Evolutionary conservation across 1,284 basidiomycete species (phyloP).

Genomic region (Cerioporus squamosus): DNA sequence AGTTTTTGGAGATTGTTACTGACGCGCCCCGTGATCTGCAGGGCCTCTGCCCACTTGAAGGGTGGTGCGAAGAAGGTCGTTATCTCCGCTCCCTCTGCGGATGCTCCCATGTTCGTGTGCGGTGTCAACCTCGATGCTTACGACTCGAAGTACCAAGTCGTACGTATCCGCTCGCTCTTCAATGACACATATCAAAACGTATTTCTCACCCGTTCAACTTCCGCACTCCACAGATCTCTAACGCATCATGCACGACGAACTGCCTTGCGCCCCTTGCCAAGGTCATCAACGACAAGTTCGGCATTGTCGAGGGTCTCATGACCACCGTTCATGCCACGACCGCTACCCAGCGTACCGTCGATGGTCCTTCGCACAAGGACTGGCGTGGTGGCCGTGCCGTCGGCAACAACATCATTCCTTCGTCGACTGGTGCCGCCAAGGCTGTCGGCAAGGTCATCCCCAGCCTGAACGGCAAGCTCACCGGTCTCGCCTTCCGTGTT

Average conservation of each 20-base stretch:
- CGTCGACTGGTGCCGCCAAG: conserved; percentile 99
- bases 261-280: conserved; percentile 98
- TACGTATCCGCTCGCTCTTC: conserved; percentile 42
- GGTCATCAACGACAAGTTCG: conserved; percentile 96
- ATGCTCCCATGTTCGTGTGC: conserved; percentile 96
- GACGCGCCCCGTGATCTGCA: conserved; percentile 34
- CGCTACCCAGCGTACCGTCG: conserved; percentile 99
- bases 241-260: conserved; percentile 99
- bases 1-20: background rate
- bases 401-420: conserved; percentile 99
- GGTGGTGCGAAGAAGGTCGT: conserved; percentile 99
- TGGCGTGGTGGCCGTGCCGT: conserved; percentile 98
- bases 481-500: conserved; percentile 97
- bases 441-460: conserved; percentile 99
- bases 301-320: conserved; percentile 97
- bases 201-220: conserved; percentile 8
- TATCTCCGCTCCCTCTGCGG: conserved; percentile 98
- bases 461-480: conserved; percentile 95
- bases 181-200: background rate
- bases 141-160: conserved; percentile 89
- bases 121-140: conserved; percentile 98
- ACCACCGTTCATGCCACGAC: conserved; percentile 97
- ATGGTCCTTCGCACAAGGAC: conserved; percentile 94
- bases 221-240: conserved; percentile 74
- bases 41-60: conserved; percentile 94